phyloP scores from a whole-genome alignment of 202 grass and related monocot species.

The Elaeis oleifera region DNA sequence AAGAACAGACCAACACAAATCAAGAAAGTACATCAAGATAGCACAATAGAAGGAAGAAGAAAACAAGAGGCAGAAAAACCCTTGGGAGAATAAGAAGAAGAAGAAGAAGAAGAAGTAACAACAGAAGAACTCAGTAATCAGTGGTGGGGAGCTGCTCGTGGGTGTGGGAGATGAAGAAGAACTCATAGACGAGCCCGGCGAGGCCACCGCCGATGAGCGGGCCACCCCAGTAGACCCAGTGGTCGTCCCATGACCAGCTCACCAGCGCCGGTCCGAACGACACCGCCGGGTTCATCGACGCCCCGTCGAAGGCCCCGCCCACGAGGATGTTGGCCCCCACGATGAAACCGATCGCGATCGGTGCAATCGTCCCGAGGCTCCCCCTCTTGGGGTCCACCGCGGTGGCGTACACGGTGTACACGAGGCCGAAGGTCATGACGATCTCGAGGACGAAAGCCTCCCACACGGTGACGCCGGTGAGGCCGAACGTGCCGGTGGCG shows the following conservation, averaged over 20 bases:
- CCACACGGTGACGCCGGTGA: slow-evolving; percentile 11
- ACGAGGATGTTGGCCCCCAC: slow-evolving; percentile 19
- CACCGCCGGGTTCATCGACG: slow-evolving; percentile 15
- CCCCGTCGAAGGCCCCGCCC: slow-evolving; percentile 15
- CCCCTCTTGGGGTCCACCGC: slow-evolving; percentile 18
- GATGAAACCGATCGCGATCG: slow-evolving; percentile 20
- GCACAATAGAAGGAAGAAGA: too few species aligned
- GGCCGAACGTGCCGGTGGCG: slow-evolving; percentile 12
- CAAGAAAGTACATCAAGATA: too few species aligned
- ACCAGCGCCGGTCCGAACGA: slow-evolving; percentile 15
- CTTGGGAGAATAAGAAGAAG: too few species aligned
- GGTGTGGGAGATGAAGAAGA: slow-evolving; percentile 6
- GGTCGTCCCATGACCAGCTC: slow-evolving; percentile 6
- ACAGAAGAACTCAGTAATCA: neutral
- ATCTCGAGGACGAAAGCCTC: slow-evolving; percentile 16
- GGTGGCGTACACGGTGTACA: slow-evolving; percentile 17
- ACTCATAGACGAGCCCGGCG: slow-evolving; percentile 10
- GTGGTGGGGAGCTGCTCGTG: slow-evolving; percentile 9
- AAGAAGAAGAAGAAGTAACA: too few species aligned
- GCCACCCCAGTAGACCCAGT: slow-evolving; percentile 13
- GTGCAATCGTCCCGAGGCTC: slow-evolving; percentile 14
- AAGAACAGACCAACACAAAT: too few species aligned
- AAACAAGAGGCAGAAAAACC: too few species aligned
- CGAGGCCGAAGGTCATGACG: slow-evolving; percentile 22
- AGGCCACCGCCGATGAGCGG: slow-evolving; percentile 5